These are phyloP conservation scores for Furcasterigmium sp. DNA, from an alignment of 2,329 filamentous ascomycete genomes.

Conservation along the genomic window DNA sequence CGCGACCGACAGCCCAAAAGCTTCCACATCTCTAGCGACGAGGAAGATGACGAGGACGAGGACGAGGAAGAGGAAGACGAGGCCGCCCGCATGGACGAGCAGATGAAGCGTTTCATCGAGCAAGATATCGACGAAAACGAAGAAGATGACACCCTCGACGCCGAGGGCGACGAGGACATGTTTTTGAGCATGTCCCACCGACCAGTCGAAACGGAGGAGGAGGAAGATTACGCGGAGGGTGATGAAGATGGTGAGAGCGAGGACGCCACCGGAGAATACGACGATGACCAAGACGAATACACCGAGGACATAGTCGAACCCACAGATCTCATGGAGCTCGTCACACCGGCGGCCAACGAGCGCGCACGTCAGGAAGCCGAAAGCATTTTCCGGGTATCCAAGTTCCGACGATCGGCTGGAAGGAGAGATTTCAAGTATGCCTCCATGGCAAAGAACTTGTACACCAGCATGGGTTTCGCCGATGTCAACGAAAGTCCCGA, in stretches of 20 bases:
- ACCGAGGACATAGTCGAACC: conserved; percentile 31
- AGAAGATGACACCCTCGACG: conserved; percentile 30
- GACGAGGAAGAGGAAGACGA: conserved; percentile 25
- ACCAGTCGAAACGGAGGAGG: conserved; percentile 31
- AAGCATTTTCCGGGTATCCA: conserved; percentile 48
- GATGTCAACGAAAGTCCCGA: conserved; percentile 63
- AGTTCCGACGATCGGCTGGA: conserved; percentile 37
- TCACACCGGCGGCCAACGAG: conserved; percentile 48
- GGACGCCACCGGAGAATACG: conserved; percentile 35
- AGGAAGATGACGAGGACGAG: conserved; percentile 25
- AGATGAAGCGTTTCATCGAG: conserved; percentile 29
- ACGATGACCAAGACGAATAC: conserved; percentile 15
- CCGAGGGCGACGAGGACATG: conserved; percentile 28
- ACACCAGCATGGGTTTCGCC: conserved; percentile 52
- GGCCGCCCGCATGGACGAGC: conserved; percentile 22
- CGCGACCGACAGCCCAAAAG: conserved; percentile 13
- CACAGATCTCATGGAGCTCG: conserved; percentile 49
- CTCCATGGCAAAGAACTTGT: conserved; percentile 66
- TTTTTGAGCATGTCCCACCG: conserved; percentile 3
- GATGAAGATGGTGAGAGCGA: conserved; percentile 33
- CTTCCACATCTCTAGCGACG: conserved; percentile 19
- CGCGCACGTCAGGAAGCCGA: conserved; percentile 51
- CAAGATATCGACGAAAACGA: conserved; percentile 29
- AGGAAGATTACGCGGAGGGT: conserved; percentile 27
- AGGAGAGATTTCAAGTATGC: conserved; percentile 60